Evolutionary conservation across 495 filamentous ascomycete genomes (phyloP).

Genomic region (Elasticomyces elasticus): DNA sequence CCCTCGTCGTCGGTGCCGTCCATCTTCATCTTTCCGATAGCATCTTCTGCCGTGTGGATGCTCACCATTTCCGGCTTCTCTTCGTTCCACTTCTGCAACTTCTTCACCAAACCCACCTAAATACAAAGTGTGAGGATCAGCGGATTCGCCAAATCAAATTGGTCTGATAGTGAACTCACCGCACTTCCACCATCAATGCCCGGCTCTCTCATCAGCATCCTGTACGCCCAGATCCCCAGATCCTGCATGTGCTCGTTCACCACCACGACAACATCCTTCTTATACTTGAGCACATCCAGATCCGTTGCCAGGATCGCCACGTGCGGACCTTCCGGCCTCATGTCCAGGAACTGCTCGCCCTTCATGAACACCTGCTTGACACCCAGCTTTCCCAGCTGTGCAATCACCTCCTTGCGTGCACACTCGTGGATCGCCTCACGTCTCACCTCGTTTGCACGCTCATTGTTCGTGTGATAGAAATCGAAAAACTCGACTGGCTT

Average conservation of each 20-base stretch:
- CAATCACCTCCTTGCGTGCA: constrained; percentile 3
- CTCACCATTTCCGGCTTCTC: too few species aligned
- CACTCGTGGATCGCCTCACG: constrained; percentile 53
- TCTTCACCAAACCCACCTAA: constrained; percentile 39
- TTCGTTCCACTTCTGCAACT: constrained; percentile 20
- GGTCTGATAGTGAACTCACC: not conserved
- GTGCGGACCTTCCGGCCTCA: constrained; percentile 41
- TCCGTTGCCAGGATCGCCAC: constrained; percentile 56
- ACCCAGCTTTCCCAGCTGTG: constrained; percentile 3
- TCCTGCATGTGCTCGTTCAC: constrained; percentile 63
- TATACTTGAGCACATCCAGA: constrained; percentile 41
- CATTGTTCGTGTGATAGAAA: constrained; percentile 60
- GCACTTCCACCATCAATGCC: constrained; percentile 47
- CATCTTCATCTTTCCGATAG: not conserved
- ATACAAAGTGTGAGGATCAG: too few species aligned
- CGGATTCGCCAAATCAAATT: too few species aligned
- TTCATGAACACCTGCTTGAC: constrained; percentile 1
- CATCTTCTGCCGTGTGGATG: not conserved
- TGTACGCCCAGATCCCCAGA: constrained; percentile 63
- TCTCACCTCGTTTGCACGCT: constrained; percentile 59
- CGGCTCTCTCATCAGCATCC: constrained; percentile 45
- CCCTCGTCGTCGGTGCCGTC: not conserved
- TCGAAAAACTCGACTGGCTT: constrained; percentile 59
- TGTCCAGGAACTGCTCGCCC: constrained; percentile 24
- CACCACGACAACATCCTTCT: constrained; percentile 59